Evolutionary conservation across 805 yeast genomes (phyloP).

Genomic region (Huiozyma naganishii): DNA sequence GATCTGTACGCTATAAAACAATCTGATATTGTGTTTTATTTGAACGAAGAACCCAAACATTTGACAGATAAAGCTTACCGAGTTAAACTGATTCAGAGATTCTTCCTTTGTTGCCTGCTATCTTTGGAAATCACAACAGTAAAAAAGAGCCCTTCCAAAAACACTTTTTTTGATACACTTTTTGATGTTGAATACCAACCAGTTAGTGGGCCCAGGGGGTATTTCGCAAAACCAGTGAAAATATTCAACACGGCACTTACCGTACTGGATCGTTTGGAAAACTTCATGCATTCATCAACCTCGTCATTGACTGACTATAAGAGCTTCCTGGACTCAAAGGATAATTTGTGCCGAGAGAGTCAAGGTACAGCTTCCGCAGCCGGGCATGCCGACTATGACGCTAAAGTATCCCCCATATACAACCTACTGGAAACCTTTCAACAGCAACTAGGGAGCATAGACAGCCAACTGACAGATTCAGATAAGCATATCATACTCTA

Average conservation of each 20-base stretch:
- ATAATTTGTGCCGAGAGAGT: too few relatives aligned
- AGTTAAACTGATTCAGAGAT: constrained; percentile 32
- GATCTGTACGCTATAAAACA: constrained; percentile 32
- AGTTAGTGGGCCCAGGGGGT: too few relatives aligned
- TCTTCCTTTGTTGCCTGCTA: constrained; percentile 33
- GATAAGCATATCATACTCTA: background rate
- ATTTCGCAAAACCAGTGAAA: too few relatives aligned
- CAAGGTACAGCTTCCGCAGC: too few relatives aligned
- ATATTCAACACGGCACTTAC: too few relatives aligned
- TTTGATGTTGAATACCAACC: too few relatives aligned
- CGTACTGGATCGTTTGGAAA: background rate
- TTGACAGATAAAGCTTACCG: constrained; percentile 27
- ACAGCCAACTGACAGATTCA: background rate
- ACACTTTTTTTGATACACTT: too few relatives aligned
- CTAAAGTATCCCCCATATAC: background rate
- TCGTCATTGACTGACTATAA: background rate
- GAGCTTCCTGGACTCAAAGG: background rate
- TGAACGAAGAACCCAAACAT: constrained; percentile 9
- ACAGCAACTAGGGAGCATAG: background rate
- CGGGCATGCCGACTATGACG: background rate
- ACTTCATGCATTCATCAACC: background rate
- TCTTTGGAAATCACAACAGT: constrained; percentile 16
- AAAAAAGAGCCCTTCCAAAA: constrained; percentile 8
- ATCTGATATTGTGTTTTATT: constrained; percentile 21
- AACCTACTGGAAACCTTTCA: too few relatives aligned